A percentile compares a stretch with the other conserved stretches of the same genome.
Evolutionary conservation across 2,329 filamentous ascomycete genomes (phyloP).

Genomic region (Alternaria infectoria): DNA sequence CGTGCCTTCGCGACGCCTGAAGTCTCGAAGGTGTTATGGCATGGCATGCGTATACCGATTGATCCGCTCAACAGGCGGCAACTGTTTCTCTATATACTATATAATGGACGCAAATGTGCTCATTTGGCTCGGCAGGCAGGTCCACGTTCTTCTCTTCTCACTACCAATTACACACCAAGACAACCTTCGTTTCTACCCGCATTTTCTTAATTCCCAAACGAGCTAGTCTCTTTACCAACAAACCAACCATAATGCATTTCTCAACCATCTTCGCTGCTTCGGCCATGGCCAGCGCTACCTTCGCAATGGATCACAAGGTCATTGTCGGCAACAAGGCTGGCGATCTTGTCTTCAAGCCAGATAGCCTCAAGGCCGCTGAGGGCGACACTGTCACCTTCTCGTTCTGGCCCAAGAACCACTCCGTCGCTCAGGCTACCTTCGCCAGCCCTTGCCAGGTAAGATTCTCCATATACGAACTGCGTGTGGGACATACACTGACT

Average conservation of each 20-base stretch:
- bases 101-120: slow-evolving; percentile 46
- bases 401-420: slow-evolving; percentile 51
- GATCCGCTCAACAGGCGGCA: slow-evolving; percentile 27
- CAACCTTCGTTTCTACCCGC: slow-evolving; percentile 27
- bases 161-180: slow-evolving; percentile 37
- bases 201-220: slow-evolving; percentile 27
- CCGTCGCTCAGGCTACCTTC: slow-evolving; percentile 46
- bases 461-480: neutral
- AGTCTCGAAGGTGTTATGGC: slow-evolving; percentile 46
- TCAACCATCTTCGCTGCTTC: slow-evolving; percentile 42
- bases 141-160: slow-evolving; percentile 41
- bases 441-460: slow-evolving; percentile 36
- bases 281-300: slow-evolving; percentile 37
- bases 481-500: neutral
- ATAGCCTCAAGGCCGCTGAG: slow-evolving; percentile 41
- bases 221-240: slow-evolving; percentile 40
- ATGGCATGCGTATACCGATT: slow-evolving; percentile 33
- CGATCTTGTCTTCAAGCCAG: slow-evolving; percentile 43
- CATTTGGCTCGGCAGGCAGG: slow-evolving; percentile 43
- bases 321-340: slow-evolving; percentile 38
- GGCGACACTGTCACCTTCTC: slow-evolving; percentile 48
- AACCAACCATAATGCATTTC: slow-evolving; percentile 50
- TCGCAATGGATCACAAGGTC: slow-evolving; percentile 43
- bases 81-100: slow-evolving; percentile 39
- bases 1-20: slow-evolving; percentile 40